Evolutionary conservation across 192 early-diverging fungal genomes (phyloP).

Genomic region (Dissophora globulifera): DNA sequence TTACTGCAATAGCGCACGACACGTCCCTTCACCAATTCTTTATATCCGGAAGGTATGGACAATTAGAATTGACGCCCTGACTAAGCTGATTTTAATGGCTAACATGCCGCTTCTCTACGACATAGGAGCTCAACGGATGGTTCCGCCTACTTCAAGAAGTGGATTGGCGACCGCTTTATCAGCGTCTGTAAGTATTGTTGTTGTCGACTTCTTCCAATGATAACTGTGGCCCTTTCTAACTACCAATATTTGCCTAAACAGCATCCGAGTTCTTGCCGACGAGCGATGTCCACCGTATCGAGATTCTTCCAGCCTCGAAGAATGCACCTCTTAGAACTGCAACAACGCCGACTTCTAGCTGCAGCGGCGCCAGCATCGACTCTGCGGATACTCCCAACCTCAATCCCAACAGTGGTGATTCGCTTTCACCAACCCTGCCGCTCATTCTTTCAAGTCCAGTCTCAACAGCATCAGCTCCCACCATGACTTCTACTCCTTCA

Average conservation of each 20-base stretch:
- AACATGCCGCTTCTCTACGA: too few relatives aligned
- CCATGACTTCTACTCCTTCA: neutral
- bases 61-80: too few relatives aligned
- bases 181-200: constrained; percentile 35
- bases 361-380: too few relatives aligned
- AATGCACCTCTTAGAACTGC: constrained; percentile 13
- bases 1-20: constrained; percentile 55
- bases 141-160: constrained; percentile 63
- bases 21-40: constrained; percentile 37
- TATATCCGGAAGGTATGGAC: constrained; percentile 44
- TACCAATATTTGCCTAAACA: too few relatives aligned
- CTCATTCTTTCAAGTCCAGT: too few relatives aligned
- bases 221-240: too few relatives aligned
- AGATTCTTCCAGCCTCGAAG: constrained; percentile 30
- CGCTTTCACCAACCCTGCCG: too few relatives aligned
- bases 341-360: too few relatives aligned
- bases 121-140: constrained; percentile 24
- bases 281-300: constrained; percentile 22
- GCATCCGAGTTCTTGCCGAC: constrained; percentile 32
- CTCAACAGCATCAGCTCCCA: neutral
- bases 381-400: too few relatives aligned
- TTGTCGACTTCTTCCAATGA: too few relatives aligned
- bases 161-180: constrained; percentile 56
- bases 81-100: too few relatives aligned
- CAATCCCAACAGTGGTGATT: too few relatives aligned